phyloP scores from a whole-genome alignment of 2,329 filamentous ascomycete genomes.

The Colletotrichum scovillei region DNA sequence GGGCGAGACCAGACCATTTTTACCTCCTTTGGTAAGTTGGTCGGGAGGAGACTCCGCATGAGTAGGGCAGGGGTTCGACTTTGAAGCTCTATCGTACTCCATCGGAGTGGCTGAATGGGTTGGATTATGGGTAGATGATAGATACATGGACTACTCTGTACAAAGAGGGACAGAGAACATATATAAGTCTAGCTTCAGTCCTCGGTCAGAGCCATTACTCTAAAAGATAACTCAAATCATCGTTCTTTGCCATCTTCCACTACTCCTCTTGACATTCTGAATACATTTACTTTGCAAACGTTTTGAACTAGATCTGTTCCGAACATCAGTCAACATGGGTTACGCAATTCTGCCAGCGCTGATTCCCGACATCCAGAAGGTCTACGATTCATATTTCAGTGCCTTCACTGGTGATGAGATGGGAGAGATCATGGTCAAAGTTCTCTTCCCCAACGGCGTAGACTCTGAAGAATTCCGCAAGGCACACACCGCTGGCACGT shows the following conservation, averaged over 20 bases:
- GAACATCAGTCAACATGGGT: conserved; percentile 43
- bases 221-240: neutral
- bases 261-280: neutral
- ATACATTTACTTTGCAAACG: no score
- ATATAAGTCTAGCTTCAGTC: neutral
- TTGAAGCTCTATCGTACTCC: neutral
- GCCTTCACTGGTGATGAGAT: conserved; percentile 54
- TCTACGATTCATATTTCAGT: conserved; percentile 60
- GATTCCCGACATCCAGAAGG: conserved; percentile 56
- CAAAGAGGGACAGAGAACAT: neutral
- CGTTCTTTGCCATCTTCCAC: neutral
- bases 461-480: conserved; percentile 53
- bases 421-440: conserved; percentile 52
- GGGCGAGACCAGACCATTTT: neutral
- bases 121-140: neutral
- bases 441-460: conserved; percentile 52
- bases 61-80: neutral
- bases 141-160: neutral
- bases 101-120: neutral
- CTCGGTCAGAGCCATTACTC: neutral
- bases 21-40: neutral
- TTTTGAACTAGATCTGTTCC: no score
- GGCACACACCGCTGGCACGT: conserved; percentile 53
- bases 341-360: conserved; percentile 57
- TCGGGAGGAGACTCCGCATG: neutral